Percentiles rank a stretch among this genome's conserved stretches.
phyloP scores from a whole-genome alignment of 2,329 filamentous ascomycete genomes.

The Aureobasidium sp. region DNA sequence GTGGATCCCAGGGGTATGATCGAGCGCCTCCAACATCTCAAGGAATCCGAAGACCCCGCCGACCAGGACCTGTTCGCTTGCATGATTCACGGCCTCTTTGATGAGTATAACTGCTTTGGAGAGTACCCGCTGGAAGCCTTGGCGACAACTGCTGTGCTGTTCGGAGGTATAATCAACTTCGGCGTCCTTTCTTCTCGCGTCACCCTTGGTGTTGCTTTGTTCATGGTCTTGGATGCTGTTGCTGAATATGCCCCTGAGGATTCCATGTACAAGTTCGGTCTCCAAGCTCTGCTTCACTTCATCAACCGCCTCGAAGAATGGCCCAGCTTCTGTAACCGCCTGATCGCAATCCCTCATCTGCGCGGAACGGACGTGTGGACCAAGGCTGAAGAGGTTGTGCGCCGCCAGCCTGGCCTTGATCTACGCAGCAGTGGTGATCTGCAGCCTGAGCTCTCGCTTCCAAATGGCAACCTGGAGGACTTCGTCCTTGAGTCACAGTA shows the following conservation, averaged over 20 bases:
- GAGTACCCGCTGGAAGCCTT: slow-evolving; percentile 95
- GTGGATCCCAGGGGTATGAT: slow-evolving; percentile 81
- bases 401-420: slow-evolving; percentile 52
- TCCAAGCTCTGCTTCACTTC: slow-evolving; percentile 88
- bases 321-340: slow-evolving; percentile 85
- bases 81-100: slow-evolving; percentile 97
- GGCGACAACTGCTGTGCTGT: slow-evolving; percentile 90
- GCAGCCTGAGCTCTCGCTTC: slow-evolving; percentile 27
- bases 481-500: slow-evolving; percentile 51
- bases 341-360: slow-evolving; percentile 72
- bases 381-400: slow-evolving; percentile 72
- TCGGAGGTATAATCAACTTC: slow-evolving; percentile 92
- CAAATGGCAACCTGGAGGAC: slow-evolving; percentile 65
- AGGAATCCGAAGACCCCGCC: slow-evolving; percentile 70
- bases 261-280: slow-evolving; percentile 95
- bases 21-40: slow-evolving; percentile 74
- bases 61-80: slow-evolving; percentile 96
- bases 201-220: slow-evolving; percentile 85
- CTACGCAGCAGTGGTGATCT: not conserved
- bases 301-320: slow-evolving; percentile 78
- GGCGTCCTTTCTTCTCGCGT: slow-evolving; percentile 75
- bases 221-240: slow-evolving; percentile 96
- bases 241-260: slow-evolving; percentile 73
- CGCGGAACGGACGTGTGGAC: slow-evolving; percentile 69
- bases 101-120: slow-evolving; percentile 91